phyloP scores from a whole-genome alignment of 1,284 basidiomycete species.

The Ceratobasidium sp. region DNA sequence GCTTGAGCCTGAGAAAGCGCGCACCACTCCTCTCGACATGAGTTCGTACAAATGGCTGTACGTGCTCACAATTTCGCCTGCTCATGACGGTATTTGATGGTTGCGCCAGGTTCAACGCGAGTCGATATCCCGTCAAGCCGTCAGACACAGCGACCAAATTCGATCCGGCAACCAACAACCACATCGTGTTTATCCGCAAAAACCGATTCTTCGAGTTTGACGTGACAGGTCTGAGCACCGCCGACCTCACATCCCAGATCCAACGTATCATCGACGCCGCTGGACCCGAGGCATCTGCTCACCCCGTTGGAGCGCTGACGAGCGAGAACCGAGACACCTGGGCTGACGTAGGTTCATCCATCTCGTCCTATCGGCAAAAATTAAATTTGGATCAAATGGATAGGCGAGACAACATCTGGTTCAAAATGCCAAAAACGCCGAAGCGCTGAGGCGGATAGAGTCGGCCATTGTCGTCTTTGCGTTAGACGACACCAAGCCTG shows the following conservation, averaged over 20 bases:
- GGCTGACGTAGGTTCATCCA: slow-evolving; percentile 68
- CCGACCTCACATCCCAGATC: slow-evolving; percentile 86
- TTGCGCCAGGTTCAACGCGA: slow-evolving; percentile 81
- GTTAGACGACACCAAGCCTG: slow-evolving; percentile 81
- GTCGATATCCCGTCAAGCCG: slow-evolving; percentile 83
- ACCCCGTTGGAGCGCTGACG: slow-evolving; percentile 81
- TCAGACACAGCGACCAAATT: slow-evolving; percentile 88
- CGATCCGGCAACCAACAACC: slow-evolving; percentile 77
- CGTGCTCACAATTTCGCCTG: slow-evolving; percentile 48
- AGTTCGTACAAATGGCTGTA: slow-evolving; percentile 92
- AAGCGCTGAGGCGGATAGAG: slow-evolving; percentile 80
- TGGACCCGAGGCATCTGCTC: slow-evolving; percentile 58
- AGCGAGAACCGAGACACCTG: slow-evolving; percentile 90
- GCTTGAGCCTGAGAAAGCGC: slow-evolving; percentile 90
- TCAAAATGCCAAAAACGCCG: slow-evolving; percentile 69
- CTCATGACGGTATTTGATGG: slow-evolving; percentile 9
- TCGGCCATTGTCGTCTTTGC: slow-evolving; percentile 88
- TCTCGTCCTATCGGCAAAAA: background rate
- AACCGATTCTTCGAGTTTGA: slow-evolving; percentile 88
- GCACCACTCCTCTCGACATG: slow-evolving; percentile 88
- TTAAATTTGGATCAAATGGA: background rate
- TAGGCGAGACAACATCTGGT: slow-evolving; percentile 59
- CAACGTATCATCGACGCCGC: slow-evolving; percentile 76
- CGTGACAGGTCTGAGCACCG: slow-evolving; percentile 73
- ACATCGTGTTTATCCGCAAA: slow-evolving; percentile 90